phyloP scores from a whole-genome alignment of 371 early-diverging fungal species.

The Lichtheimia ornata region DNA sequence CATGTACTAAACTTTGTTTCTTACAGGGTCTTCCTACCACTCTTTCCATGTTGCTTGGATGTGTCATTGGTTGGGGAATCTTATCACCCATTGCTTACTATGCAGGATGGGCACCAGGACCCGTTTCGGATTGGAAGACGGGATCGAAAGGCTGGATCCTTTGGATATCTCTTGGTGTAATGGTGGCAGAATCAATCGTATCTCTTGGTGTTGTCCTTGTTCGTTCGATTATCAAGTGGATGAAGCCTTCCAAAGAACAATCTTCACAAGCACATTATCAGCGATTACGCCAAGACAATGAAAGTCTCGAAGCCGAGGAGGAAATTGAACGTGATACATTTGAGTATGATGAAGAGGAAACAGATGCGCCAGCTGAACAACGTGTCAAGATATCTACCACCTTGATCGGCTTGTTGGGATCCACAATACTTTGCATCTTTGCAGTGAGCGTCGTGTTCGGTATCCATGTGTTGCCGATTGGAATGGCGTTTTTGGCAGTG shows the following conservation, averaged over 20 bases:
- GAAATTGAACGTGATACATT: constrained; percentile 14
- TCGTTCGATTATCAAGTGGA: constrained; percentile 26
- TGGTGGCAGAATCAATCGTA: constrained; percentile 78
- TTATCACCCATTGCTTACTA: constrained; percentile 70
- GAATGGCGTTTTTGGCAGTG: constrained; percentile 58
- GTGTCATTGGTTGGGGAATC: constrained; percentile 81
- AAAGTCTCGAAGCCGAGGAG: constrained; percentile 12
- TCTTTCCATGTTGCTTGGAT: constrained; percentile 72
- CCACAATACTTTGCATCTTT: constrained; percentile 60
- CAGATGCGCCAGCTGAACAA: constrained; percentile 50
- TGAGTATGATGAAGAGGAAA: constrained; percentile 16
- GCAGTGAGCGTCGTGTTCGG: constrained; percentile 65
- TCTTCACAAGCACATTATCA: neutral
- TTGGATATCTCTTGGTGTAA: constrained; percentile 83
- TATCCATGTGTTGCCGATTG: constrained; percentile 42
- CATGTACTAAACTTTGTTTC: neutral
- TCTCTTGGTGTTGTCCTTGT: constrained; percentile 61
- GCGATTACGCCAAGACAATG: neutral
- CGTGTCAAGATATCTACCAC: constrained; percentile 61
- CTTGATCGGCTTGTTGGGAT: constrained; percentile 59
- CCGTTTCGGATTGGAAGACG: constrained; percentile 68
- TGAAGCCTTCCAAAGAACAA: constrained; percentile 2
- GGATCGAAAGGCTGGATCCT: constrained; percentile 85
- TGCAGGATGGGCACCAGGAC: constrained; percentile 78
- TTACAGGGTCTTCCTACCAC: constrained; percentile 70